These are phyloP conservation scores for Heracleum sosnowskyi DNA, from an alignment of 129 eudicot genomes.

Conservation along the genomic window DNA sequence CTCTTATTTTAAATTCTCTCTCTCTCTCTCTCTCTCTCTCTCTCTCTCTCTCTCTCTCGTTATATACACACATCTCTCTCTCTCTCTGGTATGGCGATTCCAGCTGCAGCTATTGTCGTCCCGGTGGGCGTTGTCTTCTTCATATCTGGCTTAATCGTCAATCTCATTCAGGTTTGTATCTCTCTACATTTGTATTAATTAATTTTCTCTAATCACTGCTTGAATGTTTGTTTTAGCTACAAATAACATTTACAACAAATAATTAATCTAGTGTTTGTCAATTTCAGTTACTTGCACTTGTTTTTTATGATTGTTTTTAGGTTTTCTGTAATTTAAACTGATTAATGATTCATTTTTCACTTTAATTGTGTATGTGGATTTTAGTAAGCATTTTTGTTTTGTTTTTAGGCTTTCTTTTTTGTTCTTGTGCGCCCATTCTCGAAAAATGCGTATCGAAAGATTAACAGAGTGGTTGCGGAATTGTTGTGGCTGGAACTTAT, in stretches of 20 bases:
- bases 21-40: neutral
- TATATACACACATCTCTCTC: neutral
- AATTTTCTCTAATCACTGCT: neutral
- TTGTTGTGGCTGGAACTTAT: constrained; percentile 87
- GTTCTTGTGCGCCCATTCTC: constrained; percentile 73
- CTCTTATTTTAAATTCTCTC: too few relatives aligned
- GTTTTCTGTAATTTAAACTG: too few relatives aligned
- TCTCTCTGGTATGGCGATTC: constrained; percentile 51
- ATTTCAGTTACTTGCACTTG: too few relatives aligned
- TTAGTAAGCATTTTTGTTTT: neutral
- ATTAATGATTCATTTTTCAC: too few relatives aligned
- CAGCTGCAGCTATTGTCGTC: constrained; percentile 70
- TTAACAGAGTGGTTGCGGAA: constrained; percentile 72
- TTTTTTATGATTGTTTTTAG: too few relatives aligned
- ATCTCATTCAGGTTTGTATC: constrained; percentile 55
- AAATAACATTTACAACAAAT: too few relatives aligned
- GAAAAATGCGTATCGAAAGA: constrained; percentile 64
- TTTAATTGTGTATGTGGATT: neutral
- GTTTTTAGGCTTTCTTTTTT: constrained; percentile 52
- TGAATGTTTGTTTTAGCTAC: neutral
- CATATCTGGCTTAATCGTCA: constrained; percentile 74
- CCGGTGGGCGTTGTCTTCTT: constrained; percentile 82
- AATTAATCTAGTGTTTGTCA: neutral
- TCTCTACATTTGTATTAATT: neutral
- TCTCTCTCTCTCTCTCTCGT: neutral